Percentiles rank a stretch among this genome's conserved stretches.
Evolutionary conservation across 768 basidiomycete genomes (phyloP).

Genomic region (Cystofilobasidium ferigula): DNA sequence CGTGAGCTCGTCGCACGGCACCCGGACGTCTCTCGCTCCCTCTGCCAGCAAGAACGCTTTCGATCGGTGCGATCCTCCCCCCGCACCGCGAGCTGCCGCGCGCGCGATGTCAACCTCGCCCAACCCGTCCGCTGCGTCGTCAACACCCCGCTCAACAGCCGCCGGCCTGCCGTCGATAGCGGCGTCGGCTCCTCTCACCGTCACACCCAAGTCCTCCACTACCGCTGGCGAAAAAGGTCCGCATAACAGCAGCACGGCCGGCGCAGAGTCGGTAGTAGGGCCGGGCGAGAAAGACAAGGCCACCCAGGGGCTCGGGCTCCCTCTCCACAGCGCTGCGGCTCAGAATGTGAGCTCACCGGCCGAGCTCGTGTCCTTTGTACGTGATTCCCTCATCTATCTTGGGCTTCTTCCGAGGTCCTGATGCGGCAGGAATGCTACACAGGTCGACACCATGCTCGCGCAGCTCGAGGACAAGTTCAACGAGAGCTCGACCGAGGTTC

Average conservation of each 20-base stretch:
- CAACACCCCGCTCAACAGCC: not conserved
- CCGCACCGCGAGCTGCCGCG: too few species aligned
- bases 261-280: not conserved
- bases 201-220: not conserved
- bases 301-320: not conserved
- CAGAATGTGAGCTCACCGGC: slow-evolving; percentile 14
- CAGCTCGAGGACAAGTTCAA: slow-evolving; percentile 25
- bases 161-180: not conserved
- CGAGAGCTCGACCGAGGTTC: slow-evolving; percentile 19
- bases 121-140: not conserved
- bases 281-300: not conserved
- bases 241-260: not conserved
- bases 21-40: too few species aligned
- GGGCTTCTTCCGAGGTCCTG: not conserved
- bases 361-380: slow-evolving; percentile 21
- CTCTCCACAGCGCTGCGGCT: not conserved
- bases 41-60: too few species aligned
- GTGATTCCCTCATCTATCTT: not conserved
- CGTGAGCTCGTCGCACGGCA: too few species aligned
- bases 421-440: not conserved
- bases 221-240: not conserved
- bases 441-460: slow-evolving; percentile 20
- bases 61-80: too few species aligned
- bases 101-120: too few species aligned
- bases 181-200: not conserved